These are phyloP conservation scores for Dillenia turbinata DNA, from an alignment of 164 flowering plant genomes.

Conservation along the genomic window DNA sequence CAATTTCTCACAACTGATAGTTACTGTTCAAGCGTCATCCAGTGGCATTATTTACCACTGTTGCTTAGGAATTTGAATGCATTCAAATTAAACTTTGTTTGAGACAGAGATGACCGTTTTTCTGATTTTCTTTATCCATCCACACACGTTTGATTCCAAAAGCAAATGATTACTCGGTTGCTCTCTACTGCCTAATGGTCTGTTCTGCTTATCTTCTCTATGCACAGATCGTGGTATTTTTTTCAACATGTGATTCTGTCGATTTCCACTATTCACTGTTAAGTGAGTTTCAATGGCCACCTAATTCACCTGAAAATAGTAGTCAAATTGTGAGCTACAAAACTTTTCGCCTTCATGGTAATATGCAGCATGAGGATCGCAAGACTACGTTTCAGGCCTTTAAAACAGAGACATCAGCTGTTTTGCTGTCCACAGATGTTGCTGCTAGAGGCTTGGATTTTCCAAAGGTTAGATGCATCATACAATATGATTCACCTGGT, in stretches of 20 bases:
- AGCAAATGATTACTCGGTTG: no score
- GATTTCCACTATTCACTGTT: conserved; percentile 79
- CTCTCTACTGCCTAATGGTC: neutral
- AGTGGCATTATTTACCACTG: no score
- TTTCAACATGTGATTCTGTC: conserved; percentile 92
- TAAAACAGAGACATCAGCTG: conserved; percentile 66
- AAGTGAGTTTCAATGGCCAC: conserved; percentile 57
- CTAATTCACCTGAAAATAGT: conserved; percentile 10
- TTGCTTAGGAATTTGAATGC: no score
- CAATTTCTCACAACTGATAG: no score
- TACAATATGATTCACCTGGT: conserved; percentile 97
- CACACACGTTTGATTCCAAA: no score
- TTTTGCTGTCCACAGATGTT: conserved; percentile 88
- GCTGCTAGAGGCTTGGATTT: conserved; percentile 95
- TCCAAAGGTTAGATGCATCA: conserved; percentile 77
- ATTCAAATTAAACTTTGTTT: no score
- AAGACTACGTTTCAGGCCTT: conserved; percentile 65
- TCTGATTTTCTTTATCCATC: no score
- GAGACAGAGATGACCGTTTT: no score
- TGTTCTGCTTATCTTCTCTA: conserved; percentile 1
- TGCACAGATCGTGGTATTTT: conserved; percentile 85
- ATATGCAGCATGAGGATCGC: conserved; percentile 81
- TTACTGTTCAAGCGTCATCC: no score
- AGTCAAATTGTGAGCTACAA: conserved; percentile 42
- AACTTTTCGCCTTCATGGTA: conserved; percentile 78